phyloP scores from a whole-genome alignment of 1,284 basidiomycete genomes.

The Austroboletus niveus region DNA sequence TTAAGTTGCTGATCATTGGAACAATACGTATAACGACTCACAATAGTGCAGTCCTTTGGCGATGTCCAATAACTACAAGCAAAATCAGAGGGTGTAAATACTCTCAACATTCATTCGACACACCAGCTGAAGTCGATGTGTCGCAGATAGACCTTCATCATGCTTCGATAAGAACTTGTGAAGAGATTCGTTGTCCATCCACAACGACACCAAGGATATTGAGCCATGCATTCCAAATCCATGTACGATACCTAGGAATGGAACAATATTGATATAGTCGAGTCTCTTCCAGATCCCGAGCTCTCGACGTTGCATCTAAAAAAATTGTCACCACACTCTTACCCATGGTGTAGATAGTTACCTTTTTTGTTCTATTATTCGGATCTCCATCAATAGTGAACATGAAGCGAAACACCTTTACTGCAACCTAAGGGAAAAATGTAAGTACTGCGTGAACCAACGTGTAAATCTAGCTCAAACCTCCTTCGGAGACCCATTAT shows the following conservation, averaged over 20 bases:
- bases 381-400: background rate
- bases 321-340: background rate
- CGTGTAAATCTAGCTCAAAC: background rate
- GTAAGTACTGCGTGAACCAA: background rate
- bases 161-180: background rate
- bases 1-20: background rate
- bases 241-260: background rate
- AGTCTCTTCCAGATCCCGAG: background rate
- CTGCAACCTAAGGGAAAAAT: background rate
- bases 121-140: background rate
- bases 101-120: background rate
- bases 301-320: background rate
- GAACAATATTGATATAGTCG: background rate
- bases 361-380: background rate
- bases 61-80: background rate
- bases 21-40: background rate
- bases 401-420: background rate
- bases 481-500: background rate
- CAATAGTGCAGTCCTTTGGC: background rate
- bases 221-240: background rate
- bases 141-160: background rate
- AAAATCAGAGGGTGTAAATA: background rate
- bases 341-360: background rate
- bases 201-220: background rate
- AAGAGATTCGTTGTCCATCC: background rate